Evolutionary conservation across 2,329 filamentous ascomycete species (phyloP).

Genomic region (Aspergillus persii): DNA sequence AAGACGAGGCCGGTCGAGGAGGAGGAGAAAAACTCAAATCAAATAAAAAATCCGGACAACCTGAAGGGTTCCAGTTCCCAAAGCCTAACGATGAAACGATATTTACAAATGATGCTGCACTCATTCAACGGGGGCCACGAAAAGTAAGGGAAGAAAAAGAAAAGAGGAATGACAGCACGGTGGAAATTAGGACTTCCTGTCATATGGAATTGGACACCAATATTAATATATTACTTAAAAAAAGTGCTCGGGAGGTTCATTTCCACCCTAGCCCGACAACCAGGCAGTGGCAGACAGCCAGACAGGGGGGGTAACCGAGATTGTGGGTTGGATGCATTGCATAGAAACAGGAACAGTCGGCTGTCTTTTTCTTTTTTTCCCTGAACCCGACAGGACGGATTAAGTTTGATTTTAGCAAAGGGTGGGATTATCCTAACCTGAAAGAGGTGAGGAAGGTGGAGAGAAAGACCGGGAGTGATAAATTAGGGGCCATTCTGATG

Average conservation of each 20-base stretch:
- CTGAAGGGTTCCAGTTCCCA: not conserved
- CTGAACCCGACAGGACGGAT: conserved; percentile 37
- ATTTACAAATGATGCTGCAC: not conserved
- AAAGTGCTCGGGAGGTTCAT: conserved; percentile 7
- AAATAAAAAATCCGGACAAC: not conserved
- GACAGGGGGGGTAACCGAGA: not conserved
- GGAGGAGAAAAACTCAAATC: not conserved
- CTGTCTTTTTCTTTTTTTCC: conserved; percentile 7
- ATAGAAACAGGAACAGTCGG: conserved; percentile 4
- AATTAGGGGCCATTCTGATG: not conserved
- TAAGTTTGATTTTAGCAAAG: conserved; percentile 37
- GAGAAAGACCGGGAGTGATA: not conserved
- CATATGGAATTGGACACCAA: conserved; percentile 6
- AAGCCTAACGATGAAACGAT: not conserved
- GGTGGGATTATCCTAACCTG: conserved; percentile 28
- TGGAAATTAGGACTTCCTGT: not conserved
- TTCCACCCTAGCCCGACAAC: conserved; percentile 5
- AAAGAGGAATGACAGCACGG: not conserved
- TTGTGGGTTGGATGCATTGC: conserved; percentile 7
- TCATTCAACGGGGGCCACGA: not conserved
- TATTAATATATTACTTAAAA: conserved; percentile 2
- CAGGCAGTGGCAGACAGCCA: not conserved
- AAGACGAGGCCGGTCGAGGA: not conserved
- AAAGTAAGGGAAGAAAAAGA: not conserved
- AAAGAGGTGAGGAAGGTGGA: conserved; percentile 13